phyloP scores from a whole-genome alignment of 2,329 filamentous ascomycete species.

The Aspergillus floridensis region DNA sequence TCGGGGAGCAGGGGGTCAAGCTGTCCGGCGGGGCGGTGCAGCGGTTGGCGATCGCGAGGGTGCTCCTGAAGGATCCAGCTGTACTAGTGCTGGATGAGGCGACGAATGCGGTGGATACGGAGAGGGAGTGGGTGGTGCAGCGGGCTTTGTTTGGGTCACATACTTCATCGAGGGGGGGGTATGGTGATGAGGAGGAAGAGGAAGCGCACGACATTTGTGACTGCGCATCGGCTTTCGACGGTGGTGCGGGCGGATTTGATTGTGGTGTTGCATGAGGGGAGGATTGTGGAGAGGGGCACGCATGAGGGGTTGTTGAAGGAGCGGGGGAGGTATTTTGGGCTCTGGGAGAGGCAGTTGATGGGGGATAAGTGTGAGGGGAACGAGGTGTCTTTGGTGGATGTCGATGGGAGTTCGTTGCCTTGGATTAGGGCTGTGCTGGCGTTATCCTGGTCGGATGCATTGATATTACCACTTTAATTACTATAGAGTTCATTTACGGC shows the following conservation, averaged over 20 bases:
- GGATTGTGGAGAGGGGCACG: conserved; percentile 40
- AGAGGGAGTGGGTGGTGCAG: conserved; percentile 31
- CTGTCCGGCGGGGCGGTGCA: conserved; percentile 20
- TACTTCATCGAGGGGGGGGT: too few relatives aligned
- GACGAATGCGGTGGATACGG: conserved; percentile 41
- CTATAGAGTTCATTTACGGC: too few relatives aligned
- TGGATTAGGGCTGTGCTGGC: too few relatives aligned
- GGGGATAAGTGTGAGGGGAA: too few relatives aligned
- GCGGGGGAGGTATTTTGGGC: neutral
- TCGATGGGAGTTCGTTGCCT: too few relatives aligned
- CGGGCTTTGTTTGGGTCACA: conserved; percentile 13
- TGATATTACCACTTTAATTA: too few relatives aligned
- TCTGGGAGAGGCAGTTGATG: neutral
- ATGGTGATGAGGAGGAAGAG: conserved; percentile 8
- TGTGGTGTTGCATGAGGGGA: conserved; percentile 40
- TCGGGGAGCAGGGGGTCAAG: neutral
- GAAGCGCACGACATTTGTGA: conserved; percentile 32
- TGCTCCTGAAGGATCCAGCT: conserved; percentile 39
- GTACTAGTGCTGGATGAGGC: conserved; percentile 46
- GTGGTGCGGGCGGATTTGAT: conserved; percentile 29
- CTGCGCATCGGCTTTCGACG: conserved; percentile 42
- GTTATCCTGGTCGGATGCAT: too few relatives aligned
- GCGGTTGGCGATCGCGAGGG: conserved; percentile 44
- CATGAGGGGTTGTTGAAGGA: conserved; percentile 38
- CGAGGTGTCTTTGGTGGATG: neutral